Base-by-base conservation (phyloP, 2,329 filamentous ascomycete genomes). In the Talaromyces sp. region DNA sequence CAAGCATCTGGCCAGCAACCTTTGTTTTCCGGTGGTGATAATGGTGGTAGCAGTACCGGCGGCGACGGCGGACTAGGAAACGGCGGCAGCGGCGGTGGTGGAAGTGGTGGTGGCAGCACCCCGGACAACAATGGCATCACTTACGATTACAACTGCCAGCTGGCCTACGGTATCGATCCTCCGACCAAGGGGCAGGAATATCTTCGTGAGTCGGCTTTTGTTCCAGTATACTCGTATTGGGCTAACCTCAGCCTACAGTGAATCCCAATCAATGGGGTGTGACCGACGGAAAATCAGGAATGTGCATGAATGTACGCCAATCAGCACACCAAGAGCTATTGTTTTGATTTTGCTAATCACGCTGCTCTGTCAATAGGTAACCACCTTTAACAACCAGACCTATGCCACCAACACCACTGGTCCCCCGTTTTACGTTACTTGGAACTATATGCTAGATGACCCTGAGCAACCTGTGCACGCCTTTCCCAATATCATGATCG, bases 251-350 rank as follows among this genome's bases (percentile, higher is more conserved):
- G 24, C 59, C n/a, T 7, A 27, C 60, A 84, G 82, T 83, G 59
- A 84, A 84, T 66, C 82, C 82, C 53, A 84, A 84, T 64, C 82
- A 83, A 70, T 84, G 82, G 82, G 80, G 80, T 27, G 17, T 55
- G 67, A 64, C 72, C 24, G 65, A 70, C 13, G 72, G 72, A 10
- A 68, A 72, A 17, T 66, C 69, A 2, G 80, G 80, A 19, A 68
- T 84, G 27, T 84, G 82, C 68, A 76, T 84, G 76, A 81, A 82
- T 72, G 82, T 84, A 73, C 70, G 82, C 76, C 9, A 29, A 57
- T 49, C 2, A 14, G 21, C 58, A 17, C 19, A 21, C 11, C 29
- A 26, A n/a, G 11, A 24, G 43, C 56, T 54, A 2, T 19, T 46
- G n/a, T 46, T 8, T 24, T 24, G 43, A 53, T 54, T n/a, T n/a